A percentile compares a stretch with the other conserved stretches of the same genome.
phyloP scores from a whole-genome alignment of 352 stramenopile genomes.

The Nothophytophthora sp. region DNA sequence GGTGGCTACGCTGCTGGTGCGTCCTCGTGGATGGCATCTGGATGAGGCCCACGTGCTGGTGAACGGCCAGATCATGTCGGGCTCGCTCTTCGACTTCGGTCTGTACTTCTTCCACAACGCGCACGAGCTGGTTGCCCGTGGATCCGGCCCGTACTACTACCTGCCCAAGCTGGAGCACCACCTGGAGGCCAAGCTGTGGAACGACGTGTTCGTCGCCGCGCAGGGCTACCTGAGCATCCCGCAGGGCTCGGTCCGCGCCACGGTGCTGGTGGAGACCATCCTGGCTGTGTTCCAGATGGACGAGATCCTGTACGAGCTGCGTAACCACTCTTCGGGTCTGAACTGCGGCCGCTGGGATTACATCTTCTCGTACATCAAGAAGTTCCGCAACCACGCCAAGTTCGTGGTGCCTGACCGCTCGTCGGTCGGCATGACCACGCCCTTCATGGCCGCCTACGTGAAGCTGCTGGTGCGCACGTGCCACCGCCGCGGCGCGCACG shows the following conservation, averaged over 20 bases:
- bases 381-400: constrained; percentile 90
- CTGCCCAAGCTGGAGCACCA: constrained; percentile 96
- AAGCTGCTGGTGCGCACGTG: constrained; percentile 95
- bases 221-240: constrained; percentile 93
- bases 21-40: constrained; percentile 93
- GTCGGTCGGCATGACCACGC: constrained; percentile 93
- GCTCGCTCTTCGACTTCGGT: constrained; percentile 95
- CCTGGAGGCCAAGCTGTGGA: constrained; percentile 96
- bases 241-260: constrained; percentile 91
- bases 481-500: constrained; percentile 94
- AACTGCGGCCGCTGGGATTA: constrained; percentile 99
- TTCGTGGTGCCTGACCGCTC: constrained; percentile 93
- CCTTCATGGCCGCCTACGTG: constrained; percentile 95
- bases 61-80: constrained; percentile 92
- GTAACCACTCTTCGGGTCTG: constrained; percentile 94
- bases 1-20: constrained; percentile 91
- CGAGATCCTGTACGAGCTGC: constrained; percentile 95
- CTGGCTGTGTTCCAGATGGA: constrained; percentile 98
- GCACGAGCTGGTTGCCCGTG: constrained; percentile 79
- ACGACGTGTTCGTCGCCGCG: constrained; percentile 95
- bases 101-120: constrained; percentile 98
- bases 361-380: constrained; percentile 98
- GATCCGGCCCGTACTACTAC: constrained; percentile 95
- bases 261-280: constrained; percentile 97
- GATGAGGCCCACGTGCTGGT: constrained; percentile 95